Conservation (phyloP, 495 filamentous ascomycete genomes). For the Achaetomiella virescens region DNA sequence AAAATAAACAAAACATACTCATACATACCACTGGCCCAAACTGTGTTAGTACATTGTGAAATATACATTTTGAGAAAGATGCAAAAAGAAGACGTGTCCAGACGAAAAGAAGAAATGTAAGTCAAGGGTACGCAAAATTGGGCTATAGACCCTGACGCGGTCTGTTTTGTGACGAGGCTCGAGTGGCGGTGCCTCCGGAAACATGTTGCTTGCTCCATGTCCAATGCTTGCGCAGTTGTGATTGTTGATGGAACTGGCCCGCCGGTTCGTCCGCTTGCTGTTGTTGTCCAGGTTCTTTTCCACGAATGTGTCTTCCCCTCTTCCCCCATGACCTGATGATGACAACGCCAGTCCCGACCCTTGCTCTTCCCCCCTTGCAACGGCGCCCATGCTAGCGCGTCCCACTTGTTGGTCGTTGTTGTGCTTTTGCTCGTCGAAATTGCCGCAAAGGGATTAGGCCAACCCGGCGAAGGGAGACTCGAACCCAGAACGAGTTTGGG, state of each 20-base stretch:
- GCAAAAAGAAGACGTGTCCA: background rate
- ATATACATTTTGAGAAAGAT: background rate
- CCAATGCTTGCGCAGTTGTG: conserved; percentile 1
- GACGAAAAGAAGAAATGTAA: background rate
- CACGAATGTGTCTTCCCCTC: too few species aligned
- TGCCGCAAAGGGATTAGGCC: conserved; percentile 9
- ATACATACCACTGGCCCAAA: background rate
- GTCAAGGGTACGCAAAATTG: background rate
- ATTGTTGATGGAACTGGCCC: background rate
- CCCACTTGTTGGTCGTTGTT: background rate
- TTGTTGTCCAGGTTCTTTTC: too few species aligned
- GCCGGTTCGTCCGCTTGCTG: too few species aligned
- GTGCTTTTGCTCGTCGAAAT: background rate
- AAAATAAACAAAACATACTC: background rate
- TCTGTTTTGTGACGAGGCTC: conserved; percentile 3
- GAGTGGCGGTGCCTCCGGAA: background rate
- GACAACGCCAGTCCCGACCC: too few species aligned
- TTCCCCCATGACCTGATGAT: too few species aligned
- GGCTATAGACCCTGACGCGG: conserved; percentile 2
- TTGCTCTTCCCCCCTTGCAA: background rate
- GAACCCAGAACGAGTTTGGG: conserved; percentile 15
- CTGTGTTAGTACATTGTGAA: background rate
- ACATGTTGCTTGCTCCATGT: background rate
- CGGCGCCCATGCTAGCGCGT: background rate
- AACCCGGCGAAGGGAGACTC: background rate